Percentiles rank a stretch among this genome's conserved stretches.
Conservation (phyloP, 2,329 filamentous ascomycete genomes). For the Davidsoniella eucalypti region DNA sequence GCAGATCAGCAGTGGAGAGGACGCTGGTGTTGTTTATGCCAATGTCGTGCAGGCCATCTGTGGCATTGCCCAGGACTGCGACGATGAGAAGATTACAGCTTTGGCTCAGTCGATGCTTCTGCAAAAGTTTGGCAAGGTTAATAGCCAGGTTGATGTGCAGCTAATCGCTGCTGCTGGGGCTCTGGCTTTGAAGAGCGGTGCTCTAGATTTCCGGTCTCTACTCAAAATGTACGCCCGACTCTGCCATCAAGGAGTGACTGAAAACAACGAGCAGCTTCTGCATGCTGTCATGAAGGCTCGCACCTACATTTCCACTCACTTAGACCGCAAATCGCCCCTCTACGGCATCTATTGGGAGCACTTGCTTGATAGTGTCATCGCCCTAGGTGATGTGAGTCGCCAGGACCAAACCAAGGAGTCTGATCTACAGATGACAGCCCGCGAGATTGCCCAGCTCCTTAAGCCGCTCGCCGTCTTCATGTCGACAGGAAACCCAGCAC, state of each 20-base stretch:
- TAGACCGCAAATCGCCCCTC: conserved; percentile 52
- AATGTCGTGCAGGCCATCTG: conserved; percentile 95
- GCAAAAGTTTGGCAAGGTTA: conserved; percentile 87
- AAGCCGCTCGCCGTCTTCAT: conserved; percentile 78
- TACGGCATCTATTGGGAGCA: conserved; percentile 75
- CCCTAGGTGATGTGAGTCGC: conserved; percentile 73
- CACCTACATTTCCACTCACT: conserved; percentile 55
- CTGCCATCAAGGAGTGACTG: conserved; percentile 53
- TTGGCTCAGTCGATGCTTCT: conserved; percentile 87
- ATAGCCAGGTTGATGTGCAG: conserved; percentile 59
- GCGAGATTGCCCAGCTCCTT: conserved; percentile 75
- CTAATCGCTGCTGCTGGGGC: conserved; percentile 72
- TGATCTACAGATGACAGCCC: conserved; percentile 67
- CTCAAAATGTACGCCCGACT: conserved; percentile 70
- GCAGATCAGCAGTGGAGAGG: conserved; percentile 57
- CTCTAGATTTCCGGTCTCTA: conserved; percentile 69
- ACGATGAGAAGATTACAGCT: conserved; percentile 83
- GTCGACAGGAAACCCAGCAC: conserved; percentile 42
- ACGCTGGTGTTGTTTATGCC: conserved; percentile 58
- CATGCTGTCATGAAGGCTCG: conserved; percentile 66
- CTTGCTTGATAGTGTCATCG: conserved; percentile 72
- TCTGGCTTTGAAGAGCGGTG: conserved; percentile 60
- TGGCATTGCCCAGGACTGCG: conserved; percentile 63
- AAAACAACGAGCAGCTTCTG: conserved; percentile 49
- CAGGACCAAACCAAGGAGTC: conserved; percentile 55